Evolutionary conservation across 139 green algal genomes (phyloP), one percentile per base, ranked within the genome.

Genomic region (Auxenochlorella pyrenoidosa): DNA sequence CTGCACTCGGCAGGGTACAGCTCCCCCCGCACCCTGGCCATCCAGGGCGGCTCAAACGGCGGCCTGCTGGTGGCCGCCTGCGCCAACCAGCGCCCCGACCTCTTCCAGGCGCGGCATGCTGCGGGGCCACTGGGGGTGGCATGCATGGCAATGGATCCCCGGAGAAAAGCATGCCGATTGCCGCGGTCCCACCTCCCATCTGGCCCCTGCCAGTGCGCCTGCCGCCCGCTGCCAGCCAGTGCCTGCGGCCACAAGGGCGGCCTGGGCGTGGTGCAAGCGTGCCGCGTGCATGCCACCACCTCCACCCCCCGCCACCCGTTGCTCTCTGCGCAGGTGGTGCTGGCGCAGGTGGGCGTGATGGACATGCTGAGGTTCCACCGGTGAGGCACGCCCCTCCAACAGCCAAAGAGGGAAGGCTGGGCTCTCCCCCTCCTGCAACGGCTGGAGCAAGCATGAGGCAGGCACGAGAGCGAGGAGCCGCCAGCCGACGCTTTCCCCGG

Each of bases 11-110:
- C 87, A 0, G 87, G 91, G 30, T 97, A 96, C 93, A 94, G 84
- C 88, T 91, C 73, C 13, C 88, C 92, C 21, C 75, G 34, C 40
- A 95, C 90, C 80, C 91, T 97, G 38, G 91, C 91, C 84, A 98
- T 98, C 32, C 91, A 97, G 90, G 96, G 96, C 1, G 96, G 95
- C 70, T 96, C 90, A 73, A 98, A 99, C 86, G 96, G 96, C 41
- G 96, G 96, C 28, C 90, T 98, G 86, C 93, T 99, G 85, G 97
- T 99, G 44, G 96, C 95, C 1, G 97, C 97, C 3, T 98, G 94
- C 82, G 92, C 93, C 84, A 98, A 98, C 90, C 97, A 99, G 91
- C 90, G 97, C 30, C 96, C 95, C 12, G 97, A 99, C 89, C 94
- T 99, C 32, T 99, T 93, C 90, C 94, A 89, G 89, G 5, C 91